Evolutionary conservation across 164 flowering plant species (phyloP), one percentile per base, ranked within the genome.

Genomic region (Litsea cubeba): DNA sequence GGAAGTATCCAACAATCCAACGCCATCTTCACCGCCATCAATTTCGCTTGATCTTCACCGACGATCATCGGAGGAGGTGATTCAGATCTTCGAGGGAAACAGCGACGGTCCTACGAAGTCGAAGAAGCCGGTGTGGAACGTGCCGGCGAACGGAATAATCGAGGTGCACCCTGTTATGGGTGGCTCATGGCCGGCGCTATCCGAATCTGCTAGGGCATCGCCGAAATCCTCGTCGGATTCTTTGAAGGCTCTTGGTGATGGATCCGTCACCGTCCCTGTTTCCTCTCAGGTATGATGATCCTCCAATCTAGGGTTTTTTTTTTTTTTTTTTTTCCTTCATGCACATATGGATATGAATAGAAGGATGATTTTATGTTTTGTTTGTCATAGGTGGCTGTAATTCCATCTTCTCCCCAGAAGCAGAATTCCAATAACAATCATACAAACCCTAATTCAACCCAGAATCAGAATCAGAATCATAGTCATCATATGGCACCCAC

Each of bases 101-200:
- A 72, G 71, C 79, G 82, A 79, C 82, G 94, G 76, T 15, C 84
- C 66, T 74, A 67, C 65, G 65, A 73, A 75, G 5, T 88, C 65
- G 17, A 71, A 86, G 82, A 89, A 85, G 81, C 87, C 85, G 12
- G 97, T 85, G n/a, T 92, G 97, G 97, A 89, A 85, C 62, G 90
- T 81, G 71, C 90, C 87, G 1, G 51, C 82, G 1, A 85, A 84
- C n/a, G 90, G 84, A 26, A 85, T 71, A 62, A 80, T 79, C 12
- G 91, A 84, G 73, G 75, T 49, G 63, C 57, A 69, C 4, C 79
- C 76, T 12, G 77, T 91, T 86, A 93, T 87, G 54, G 91, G 90
- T 30, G 70, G 62, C 8, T 79, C 88, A 20, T 90, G 97, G 94
- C 97, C 97, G 11, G 88, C 92, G 54, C 80, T 91, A 2, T 86